phyloP scores from a whole-genome alignment of 306 rosid species.

The Ormosia semicastrata region DNA sequence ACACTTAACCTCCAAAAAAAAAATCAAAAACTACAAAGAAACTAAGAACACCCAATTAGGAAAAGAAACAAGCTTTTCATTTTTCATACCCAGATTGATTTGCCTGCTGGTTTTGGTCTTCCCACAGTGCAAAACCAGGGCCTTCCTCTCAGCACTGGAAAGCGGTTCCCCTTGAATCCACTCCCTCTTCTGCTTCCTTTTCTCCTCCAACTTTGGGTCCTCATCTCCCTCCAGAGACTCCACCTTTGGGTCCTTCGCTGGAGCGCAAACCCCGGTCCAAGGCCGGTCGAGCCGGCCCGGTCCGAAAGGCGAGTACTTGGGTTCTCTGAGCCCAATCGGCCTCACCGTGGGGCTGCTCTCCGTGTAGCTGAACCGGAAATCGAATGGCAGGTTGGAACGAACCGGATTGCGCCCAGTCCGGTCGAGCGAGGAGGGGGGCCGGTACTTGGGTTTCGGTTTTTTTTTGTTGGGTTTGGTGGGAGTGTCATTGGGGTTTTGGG shows the following conservation, averaged over 20 bases:
- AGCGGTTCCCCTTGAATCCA: constrained; percentile 68
- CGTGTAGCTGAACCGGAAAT: constrained; percentile 84
- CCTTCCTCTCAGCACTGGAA: constrained; percentile 62
- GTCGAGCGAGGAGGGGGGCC: constrained; percentile 78
- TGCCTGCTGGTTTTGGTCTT: constrained; percentile 70
- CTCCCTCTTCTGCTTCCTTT: constrained; percentile 57
- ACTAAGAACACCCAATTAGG: background rate
- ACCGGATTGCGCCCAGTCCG: constrained; percentile 50
- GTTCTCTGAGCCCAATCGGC: constrained; percentile 83
- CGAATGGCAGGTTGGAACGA: constrained; percentile 69
- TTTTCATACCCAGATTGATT: constrained; percentile 70
- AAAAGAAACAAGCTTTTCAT: background rate
- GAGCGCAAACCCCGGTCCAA: constrained; percentile 95
- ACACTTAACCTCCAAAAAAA: background rate
- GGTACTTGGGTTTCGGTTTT: constrained; percentile 55
- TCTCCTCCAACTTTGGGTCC: constrained; percentile 58
- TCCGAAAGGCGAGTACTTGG: constrained; percentile 93
- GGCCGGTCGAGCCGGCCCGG: constrained; percentile 65
- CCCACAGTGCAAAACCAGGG: constrained; percentile 60
- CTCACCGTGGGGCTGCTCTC: constrained; percentile 70
- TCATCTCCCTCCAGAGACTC: constrained; percentile 58
- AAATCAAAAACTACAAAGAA: background rate
- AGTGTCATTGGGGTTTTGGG: constrained; percentile 34
- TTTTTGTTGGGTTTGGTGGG: constrained; percentile 40
- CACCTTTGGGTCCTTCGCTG: constrained; percentile 72